phyloP scores from a whole-genome alignment of 192 early-diverging fungal genomes.

The Coemansia sp. region DNA sequence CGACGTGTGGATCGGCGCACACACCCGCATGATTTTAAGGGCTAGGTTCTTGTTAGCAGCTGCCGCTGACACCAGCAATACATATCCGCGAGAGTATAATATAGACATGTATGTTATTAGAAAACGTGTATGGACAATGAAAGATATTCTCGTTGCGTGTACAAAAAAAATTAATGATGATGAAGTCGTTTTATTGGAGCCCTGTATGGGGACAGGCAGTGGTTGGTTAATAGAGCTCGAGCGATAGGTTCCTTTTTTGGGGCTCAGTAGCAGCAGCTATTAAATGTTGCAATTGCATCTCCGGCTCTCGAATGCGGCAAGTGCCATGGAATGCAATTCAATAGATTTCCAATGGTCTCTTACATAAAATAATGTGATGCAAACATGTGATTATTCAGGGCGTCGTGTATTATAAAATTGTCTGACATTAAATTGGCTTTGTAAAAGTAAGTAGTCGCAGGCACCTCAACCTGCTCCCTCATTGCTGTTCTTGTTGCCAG shows the following conservation, averaged over 20 bases:
- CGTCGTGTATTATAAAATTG: too few relatives aligned
- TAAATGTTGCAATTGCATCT: too few relatives aligned
- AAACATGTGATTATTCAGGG: too few relatives aligned
- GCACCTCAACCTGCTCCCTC: too few relatives aligned
- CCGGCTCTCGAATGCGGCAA: not conserved
- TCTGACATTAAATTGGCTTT: too few relatives aligned
- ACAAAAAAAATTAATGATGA: too few relatives aligned
- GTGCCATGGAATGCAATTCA: not conserved
- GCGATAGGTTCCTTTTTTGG: too few relatives aligned
- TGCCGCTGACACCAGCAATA: not conserved
- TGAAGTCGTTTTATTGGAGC: not conserved
- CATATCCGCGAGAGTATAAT: not conserved
- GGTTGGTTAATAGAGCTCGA: too few relatives aligned
- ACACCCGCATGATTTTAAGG: not conserved
- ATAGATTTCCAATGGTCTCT: not conserved
- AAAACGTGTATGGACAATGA: not conserved
- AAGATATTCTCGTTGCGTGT: too few relatives aligned
- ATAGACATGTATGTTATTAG: not conserved
- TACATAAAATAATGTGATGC: not conserved
- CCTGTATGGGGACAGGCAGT: not conserved
- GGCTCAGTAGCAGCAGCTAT: too few relatives aligned
- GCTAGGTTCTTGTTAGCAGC: not conserved
- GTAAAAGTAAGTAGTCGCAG: too few relatives aligned
- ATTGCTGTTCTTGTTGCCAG: too few relatives aligned
- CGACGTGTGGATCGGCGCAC: constrained; percentile 3